These are phyloP conservation scores for Fistulifera solaris DNA, from an alignment of 108 stramenopile species.

Conservation along the genomic window DNA sequence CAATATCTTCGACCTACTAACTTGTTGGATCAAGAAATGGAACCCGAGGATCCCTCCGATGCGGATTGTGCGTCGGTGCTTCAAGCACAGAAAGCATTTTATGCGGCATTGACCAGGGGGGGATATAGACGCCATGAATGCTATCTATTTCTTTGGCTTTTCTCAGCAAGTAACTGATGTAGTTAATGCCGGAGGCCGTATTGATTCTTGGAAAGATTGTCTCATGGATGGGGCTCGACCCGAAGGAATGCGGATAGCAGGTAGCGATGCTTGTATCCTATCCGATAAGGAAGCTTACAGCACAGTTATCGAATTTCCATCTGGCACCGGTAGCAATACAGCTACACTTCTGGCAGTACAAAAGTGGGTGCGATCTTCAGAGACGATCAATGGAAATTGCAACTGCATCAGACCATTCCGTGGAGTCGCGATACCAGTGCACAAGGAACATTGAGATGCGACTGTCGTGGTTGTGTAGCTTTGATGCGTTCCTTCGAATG, in stretches of 20 bases:
- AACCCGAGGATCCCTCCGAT: conserved; percentile 1
- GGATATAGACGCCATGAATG: conserved; percentile 18
- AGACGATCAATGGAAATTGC: conserved; percentile 52
- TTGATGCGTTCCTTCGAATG: conserved; percentile 32
- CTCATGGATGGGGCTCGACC: conserved; percentile 62
- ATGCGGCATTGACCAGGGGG: conserved; percentile 45
- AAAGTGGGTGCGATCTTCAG: conserved; percentile 32
- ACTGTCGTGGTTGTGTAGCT: conserved; percentile 74
- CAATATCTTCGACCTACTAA: conserved; percentile 56
- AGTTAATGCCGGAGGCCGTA: conserved; percentile 53
- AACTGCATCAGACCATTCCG: conserved; percentile 72
- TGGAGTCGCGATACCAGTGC: conserved; percentile 59
- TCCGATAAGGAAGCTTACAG: conserved; percentile 54
- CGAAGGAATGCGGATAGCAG: conserved; percentile 53
- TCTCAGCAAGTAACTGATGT: conserved; percentile 45
- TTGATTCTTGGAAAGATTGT: conserved; percentile 61
- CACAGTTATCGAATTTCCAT: conserved; percentile 63
- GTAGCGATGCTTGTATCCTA: conserved; percentile 39
- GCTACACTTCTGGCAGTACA: conserved; percentile 67
- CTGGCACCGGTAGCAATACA: conserved; percentile 21
- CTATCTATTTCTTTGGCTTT: conserved; percentile 7
- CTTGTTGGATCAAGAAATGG: conserved; percentile 35
- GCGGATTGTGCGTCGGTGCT: conserved; percentile 18
- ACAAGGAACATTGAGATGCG: conserved; percentile 63
- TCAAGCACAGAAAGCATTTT: conserved; percentile 36